These are phyloP conservation scores for Leccinum disarticulatum DNA, from an alignment of 768 basidiomycete genomes.

Conservation along the genomic window DNA sequence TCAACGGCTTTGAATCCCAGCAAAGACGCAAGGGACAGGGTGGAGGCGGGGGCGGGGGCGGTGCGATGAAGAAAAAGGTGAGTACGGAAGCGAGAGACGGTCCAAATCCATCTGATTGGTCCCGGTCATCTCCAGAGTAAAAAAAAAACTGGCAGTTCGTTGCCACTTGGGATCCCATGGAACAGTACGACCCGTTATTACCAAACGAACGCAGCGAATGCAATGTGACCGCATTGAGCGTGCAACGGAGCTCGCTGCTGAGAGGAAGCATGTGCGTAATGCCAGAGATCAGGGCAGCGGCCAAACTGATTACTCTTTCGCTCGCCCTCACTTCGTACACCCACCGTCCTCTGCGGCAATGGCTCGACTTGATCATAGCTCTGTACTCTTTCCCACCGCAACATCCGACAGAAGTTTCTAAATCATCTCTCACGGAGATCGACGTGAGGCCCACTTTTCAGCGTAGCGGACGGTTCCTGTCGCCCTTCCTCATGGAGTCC, in stretches of 20 bases:
- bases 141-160: conserved; percentile 51
- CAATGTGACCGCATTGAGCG: conserved; percentile 72
- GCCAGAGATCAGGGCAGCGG: conserved; percentile 48
- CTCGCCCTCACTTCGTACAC: conserved; percentile 9
- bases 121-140: conserved; percentile 49
- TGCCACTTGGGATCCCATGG: conserved; percentile 72
- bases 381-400: conserved; percentile 21
- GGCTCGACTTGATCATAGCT: conserved; percentile 22
- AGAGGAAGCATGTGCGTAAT: conserved; percentile 57
- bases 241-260: conserved; percentile 56
- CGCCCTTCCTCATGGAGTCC: conserved; percentile 36
- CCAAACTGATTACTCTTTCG: conserved; percentile 52
- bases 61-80: conserved; percentile 61
- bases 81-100: conserved; percentile 9
- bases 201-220: conserved; percentile 91
- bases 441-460: conserved; percentile 8
- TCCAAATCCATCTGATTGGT: conserved; percentile 2
- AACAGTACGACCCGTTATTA: conserved; percentile 76
- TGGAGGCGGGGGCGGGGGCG: conserved; percentile 36
- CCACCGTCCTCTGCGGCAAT: conserved; percentile 16
- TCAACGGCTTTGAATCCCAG: conserved; percentile 75
- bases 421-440: conserved; percentile 22
- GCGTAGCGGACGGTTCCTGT: neutral
- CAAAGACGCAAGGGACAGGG: conserved; percentile 49
- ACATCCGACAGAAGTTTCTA: too few relatives aligned